Percentiles rank a stretch among this genome's conserved stretches.
Evolutionary conservation across 768 basidiomycete genomes (phyloP).

Genomic region (Hericium coralloides): DNA sequence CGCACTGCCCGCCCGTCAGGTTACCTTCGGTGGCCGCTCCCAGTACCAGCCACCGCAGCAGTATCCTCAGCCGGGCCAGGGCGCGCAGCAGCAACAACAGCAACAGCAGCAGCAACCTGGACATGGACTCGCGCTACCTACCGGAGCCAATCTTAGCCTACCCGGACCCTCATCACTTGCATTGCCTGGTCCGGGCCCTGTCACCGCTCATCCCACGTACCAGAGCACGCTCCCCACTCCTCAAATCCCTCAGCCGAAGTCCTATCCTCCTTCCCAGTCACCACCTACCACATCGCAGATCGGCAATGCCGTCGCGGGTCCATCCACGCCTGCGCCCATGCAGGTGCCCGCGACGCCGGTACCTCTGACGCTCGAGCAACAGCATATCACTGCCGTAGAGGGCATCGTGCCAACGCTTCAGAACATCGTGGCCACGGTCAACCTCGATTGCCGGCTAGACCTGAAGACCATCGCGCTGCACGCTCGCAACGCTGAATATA

Average conservation of each 20-base stretch:
- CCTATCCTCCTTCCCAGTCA: slow-evolving; percentile 22
- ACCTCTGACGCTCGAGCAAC: slow-evolving; percentile 79
- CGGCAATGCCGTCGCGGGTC: slow-evolving; percentile 42
- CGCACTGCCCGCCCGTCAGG: slow-evolving; percentile 68
- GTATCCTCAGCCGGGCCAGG: neutral
- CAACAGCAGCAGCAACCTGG: slow-evolving; percentile 36
- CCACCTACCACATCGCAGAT: slow-evolving; percentile 17
- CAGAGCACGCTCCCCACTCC: slow-evolving; percentile 25
- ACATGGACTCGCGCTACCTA: slow-evolving; percentile 51
- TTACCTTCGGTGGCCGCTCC: slow-evolving; percentile 68
- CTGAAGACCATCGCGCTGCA: slow-evolving; percentile 98
- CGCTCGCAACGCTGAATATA: slow-evolving; percentile 98
- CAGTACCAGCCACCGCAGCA: slow-evolving; percentile 21
- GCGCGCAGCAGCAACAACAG: slow-evolving; percentile 26
- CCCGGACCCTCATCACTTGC: slow-evolving; percentile 35
- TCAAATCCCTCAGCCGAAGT: slow-evolving; percentile 19
- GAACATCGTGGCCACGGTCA: slow-evolving; percentile 99
- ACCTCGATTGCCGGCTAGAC: slow-evolving; percentile 92
- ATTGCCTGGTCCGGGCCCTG: slow-evolving; percentile 45
- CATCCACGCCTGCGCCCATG: slow-evolving; percentile 41
- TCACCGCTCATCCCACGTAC: slow-evolving; percentile 33
- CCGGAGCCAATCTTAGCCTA: slow-evolving; percentile 29
- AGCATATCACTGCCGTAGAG: slow-evolving; percentile 93
- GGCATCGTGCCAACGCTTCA: slow-evolving; percentile 99
- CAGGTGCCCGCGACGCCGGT: slow-evolving; percentile 60